These are phyloP conservation scores for Cordia subcordata DNA, from an alignment of 257 asterid genomes.

Conservation along the genomic window DNA sequence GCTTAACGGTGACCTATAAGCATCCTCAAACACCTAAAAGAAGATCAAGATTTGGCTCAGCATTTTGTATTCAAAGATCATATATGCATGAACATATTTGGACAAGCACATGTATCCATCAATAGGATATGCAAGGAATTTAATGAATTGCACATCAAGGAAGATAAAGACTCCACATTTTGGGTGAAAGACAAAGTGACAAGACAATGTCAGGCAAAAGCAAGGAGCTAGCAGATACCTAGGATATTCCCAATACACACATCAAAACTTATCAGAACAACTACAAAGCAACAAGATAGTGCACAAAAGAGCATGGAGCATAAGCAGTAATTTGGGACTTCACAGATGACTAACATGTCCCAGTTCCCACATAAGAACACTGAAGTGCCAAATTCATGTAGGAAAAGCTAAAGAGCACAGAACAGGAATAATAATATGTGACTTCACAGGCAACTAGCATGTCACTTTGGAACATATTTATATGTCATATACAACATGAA, in stretches of 20 bases:
- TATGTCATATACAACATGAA: slow-evolving; percentile 1
- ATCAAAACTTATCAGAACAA: neutral
- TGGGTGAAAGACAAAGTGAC: no score
- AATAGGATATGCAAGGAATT: no score
- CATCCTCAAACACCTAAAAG: slow-evolving; percentile 93
- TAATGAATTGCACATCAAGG: no score
- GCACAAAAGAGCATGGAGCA: neutral
- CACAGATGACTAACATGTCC: neutral
- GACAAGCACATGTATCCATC: no score
- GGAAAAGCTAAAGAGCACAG: neutral
- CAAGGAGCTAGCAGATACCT: no score
- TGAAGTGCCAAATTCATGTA: neutral
- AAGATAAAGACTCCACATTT: no score
- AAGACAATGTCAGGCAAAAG: no score
- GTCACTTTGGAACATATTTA: neutral
- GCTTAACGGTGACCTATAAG: slow-evolving; percentile 90
- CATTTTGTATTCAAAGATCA: neutral
- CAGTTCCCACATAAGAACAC: neutral
- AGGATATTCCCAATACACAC: neutral
- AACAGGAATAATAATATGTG: neutral
- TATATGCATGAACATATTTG: no score
- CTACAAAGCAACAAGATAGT: neutral
- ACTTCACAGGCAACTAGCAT: neutral
- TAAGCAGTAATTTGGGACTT: neutral
- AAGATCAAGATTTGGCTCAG: slow-evolving; percentile 18